phyloP scores from a whole-genome alignment of 2,329 filamentous ascomycete genomes.

The Sphaerulina vaccinii region DNA sequence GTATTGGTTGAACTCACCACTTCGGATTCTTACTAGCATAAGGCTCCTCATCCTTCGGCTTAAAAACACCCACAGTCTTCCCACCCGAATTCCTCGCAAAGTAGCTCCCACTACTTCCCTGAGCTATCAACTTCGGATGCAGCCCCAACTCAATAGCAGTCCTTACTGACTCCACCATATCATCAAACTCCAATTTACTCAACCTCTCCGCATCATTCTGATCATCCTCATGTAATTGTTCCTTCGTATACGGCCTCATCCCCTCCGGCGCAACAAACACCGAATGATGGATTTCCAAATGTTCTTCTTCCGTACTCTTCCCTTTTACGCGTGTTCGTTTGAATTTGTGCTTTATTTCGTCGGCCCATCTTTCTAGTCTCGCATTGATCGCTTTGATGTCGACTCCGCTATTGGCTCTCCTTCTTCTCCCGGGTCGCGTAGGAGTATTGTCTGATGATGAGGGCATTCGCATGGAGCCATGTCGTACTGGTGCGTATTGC shows the following conservation, averaged over 20 bases:
- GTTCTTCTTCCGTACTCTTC: slow-evolving; percentile 74
- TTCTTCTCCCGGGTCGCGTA: slow-evolving; percentile 45
- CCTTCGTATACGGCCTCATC: slow-evolving; percentile 73
- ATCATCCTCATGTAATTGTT: slow-evolving; percentile 61
- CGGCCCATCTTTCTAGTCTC: slow-evolving; percentile 90
- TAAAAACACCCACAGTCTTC: slow-evolving; percentile 96
- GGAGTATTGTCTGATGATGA: too few relatives aligned
- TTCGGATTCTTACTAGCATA: slow-evolving; percentile 97
- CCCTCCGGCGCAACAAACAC: slow-evolving; percentile 94
- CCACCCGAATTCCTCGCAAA: slow-evolving; percentile 90
- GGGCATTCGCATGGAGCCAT: slow-evolving; percentile 46
- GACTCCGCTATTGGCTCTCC: slow-evolving; percentile 79
- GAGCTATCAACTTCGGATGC: slow-evolving; percentile 93
- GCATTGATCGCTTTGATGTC: slow-evolving; percentile 99
- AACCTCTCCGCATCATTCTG: slow-evolving; percentile 58
- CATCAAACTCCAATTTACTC: slow-evolving; percentile 79
- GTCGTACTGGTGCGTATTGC: too few relatives aligned
- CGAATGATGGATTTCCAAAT: slow-evolving; percentile 92
- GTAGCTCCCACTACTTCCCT: slow-evolving; percentile 96
- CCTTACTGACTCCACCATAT: slow-evolving; percentile 84
- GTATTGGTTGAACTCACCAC: slow-evolving; percentile 15
- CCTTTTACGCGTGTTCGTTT: slow-evolving; percentile 78
- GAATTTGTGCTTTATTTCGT: slow-evolving; percentile 96
- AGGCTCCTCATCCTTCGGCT: slow-evolving; percentile 97
- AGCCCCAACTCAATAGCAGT: slow-evolving; percentile 84